A percentile compares a stretch with the other conserved stretches of the same genome.
These are phyloP conservation scores for Microcera coccophila DNA, from an alignment of 2,329 filamentous ascomycete species.

Conservation along the genomic window DNA sequence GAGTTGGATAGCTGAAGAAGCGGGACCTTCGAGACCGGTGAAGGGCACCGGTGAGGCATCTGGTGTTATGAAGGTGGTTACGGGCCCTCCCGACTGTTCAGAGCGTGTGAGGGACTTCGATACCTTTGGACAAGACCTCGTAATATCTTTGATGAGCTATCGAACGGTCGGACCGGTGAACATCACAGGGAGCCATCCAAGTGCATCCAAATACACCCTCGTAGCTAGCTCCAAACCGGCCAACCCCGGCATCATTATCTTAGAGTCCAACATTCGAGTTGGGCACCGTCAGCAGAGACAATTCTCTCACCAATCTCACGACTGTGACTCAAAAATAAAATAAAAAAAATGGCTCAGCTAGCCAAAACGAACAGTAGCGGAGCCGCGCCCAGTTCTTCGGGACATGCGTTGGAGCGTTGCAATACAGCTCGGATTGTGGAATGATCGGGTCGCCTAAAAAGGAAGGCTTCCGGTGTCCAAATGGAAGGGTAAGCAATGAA, in stretches of 20 bases:
- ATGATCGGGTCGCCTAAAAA: conserved; percentile 8
- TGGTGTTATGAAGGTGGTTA: too few species aligned
- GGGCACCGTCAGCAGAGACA: background rate
- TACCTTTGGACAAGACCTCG: background rate
- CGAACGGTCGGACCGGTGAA: background rate
- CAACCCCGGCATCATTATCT: background rate
- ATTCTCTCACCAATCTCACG: background rate
- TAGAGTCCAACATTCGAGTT: background rate
- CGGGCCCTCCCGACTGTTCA: too few species aligned
- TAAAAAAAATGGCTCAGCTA: background rate
- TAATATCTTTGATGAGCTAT: background rate
- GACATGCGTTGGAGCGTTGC: background rate
- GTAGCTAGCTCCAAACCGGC: background rate
- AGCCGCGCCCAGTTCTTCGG: background rate
- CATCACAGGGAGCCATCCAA: background rate
- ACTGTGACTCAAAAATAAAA: background rate
- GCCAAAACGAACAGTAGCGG: background rate
- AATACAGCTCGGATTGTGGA: background rate
- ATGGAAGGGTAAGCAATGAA: background rate
- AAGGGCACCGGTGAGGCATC: too few species aligned
- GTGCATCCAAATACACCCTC: background rate
- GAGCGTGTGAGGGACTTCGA: background rate
- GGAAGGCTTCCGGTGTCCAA: conserved; percentile 1
- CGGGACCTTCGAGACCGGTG: too few species aligned
- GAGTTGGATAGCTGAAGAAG: too few species aligned